Conservation (phyloP, 495 filamentous ascomycete genomes). For the Penicillium bialowiezense region DNA sequence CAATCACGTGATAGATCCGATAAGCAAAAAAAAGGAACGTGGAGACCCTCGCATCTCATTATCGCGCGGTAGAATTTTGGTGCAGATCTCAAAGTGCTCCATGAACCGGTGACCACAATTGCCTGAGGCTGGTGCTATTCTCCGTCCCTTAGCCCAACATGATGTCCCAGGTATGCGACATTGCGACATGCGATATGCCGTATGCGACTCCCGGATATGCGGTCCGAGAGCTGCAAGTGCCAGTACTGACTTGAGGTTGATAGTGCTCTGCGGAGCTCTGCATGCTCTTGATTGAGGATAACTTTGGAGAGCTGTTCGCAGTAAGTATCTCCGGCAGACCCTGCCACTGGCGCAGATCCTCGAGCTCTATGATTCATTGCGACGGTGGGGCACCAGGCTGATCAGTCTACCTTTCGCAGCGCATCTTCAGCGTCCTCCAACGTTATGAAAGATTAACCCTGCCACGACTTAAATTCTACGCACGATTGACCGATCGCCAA, state of each 20-base stretch:
- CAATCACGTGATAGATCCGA: conserved; percentile 29
- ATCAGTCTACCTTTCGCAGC: conserved; percentile 38
- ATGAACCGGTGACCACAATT: conserved; percentile 62
- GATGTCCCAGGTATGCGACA: conserved; percentile 51
- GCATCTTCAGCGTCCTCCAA: conserved; percentile 77
- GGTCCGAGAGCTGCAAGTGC: too few species aligned
- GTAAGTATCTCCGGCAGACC: conserved; percentile 52
- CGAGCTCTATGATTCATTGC: conserved; percentile 1
- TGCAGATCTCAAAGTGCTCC: conserved; percentile 12
- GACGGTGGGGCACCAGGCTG: neutral
- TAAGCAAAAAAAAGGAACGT: conserved; percentile 35
- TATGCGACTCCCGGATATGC: too few species aligned
- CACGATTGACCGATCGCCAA: conserved; percentile 63
- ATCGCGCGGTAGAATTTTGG: neutral
- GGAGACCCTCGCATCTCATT: conserved; percentile 2
- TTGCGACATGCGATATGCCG: conserved; percentile 3
- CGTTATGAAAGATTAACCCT: conserved; percentile 73
- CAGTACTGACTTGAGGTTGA: conserved; percentile 25
- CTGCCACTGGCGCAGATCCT: neutral
- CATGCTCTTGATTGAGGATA: conserved; percentile 80
- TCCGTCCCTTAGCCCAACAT: conserved; percentile 51
- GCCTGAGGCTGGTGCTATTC: conserved; percentile 56
- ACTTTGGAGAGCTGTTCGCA: conserved; percentile 84
- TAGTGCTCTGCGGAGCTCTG: conserved; percentile 76
- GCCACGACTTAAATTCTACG: conserved; percentile 61